Percentiles rank a stretch among this genome's conserved stretches.
Conservation (phyloP, 345 rosid species). For the Gossypium herbaceum region DNA sequence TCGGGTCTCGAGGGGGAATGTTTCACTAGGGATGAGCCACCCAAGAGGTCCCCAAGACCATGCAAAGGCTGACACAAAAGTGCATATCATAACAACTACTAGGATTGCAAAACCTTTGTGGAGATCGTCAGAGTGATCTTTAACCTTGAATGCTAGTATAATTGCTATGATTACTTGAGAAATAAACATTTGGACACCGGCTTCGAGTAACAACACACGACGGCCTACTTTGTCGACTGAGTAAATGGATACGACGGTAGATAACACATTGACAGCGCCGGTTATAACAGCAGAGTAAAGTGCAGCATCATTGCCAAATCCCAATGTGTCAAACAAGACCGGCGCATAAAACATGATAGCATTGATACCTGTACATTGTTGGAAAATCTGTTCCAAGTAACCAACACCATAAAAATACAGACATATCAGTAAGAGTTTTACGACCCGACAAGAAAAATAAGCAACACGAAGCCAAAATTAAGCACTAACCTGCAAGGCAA, state of each 20-base stretch:
- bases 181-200: constrained; percentile 90
- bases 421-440: not conserved
- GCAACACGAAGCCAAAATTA: too few relatives aligned
- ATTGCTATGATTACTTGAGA: constrained; percentile 71
- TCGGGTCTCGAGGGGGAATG: constrained; percentile 87
- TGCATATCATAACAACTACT: constrained; percentile 78
- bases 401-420: not conserved
- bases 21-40: constrained; percentile 91
- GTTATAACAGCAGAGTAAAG: constrained; percentile 92
- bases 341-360: constrained; percentile 98
- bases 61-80: constrained; percentile 77
- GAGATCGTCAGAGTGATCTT: constrained; percentile 53
- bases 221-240: constrained; percentile 87
- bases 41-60: constrained; percentile 99
- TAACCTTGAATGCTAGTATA: constrained; percentile 69
- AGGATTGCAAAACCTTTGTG: constrained; percentile 40
- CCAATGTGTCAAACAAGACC: constrained; percentile 71
- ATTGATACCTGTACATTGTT: constrained; percentile 88
- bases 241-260: constrained; percentile 80
- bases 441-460: not conserved
- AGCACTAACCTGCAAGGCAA: constrained; percentile 64
- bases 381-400: constrained; percentile 56
- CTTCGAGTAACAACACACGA: constrained; percentile 69
- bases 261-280: constrained; percentile 84
- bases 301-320: constrained; percentile 72